Base-by-base conservation (phyloP, 495 filamentous ascomycete species). In the Aspergillus heteromorphus region DNA sequence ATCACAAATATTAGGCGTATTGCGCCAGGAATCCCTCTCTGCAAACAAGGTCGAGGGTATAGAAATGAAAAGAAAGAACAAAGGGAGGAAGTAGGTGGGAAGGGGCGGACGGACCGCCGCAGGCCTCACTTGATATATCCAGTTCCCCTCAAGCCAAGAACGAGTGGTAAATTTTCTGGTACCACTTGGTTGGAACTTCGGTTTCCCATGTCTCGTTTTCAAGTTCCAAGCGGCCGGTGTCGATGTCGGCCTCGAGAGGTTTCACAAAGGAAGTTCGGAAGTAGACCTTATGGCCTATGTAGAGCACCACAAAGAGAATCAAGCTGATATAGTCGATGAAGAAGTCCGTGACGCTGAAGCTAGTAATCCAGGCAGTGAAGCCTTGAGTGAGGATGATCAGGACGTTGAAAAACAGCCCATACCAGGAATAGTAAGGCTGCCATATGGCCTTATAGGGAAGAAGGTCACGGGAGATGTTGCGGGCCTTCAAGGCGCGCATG, bases 351-450 rank as follows among this genome's bases (percentile, higher is more conserved):
- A 77, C 74, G 51, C 66, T 65, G 81, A 87, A 89, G 5, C 48
- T 51, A 0, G 76, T 75, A 41, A 89, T 82, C 66, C 86, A 89
- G 2, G 77, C 69, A 4, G 80, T 85, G 65, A 89, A 89, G 5
- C 86, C 86, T 65, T 88, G 84, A 4, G 85, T 87, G 13, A 89
- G 36, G 45, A 82, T 79, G 57, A 88, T 83, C 40, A 88, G 63
- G 19, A 79, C 53, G 71, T 79, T 83, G 73, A 87, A 86, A 56
- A 82, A 78, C 25, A 88, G 72, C 4, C 84, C 86, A 58, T 80
- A 81, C 67, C 72, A 82, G 10, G 80, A 74, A 38, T 77, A 71
- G 64, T 70, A 87, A 2, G 83, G 83, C 65, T 86, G 82, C 58
- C 76, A 71, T 17, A 77, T 69, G 9, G 80, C 78, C 48, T 77